Conservation (phyloP, 164 flowering plant genomes). For the Warburgia ugandensis region DNA sequence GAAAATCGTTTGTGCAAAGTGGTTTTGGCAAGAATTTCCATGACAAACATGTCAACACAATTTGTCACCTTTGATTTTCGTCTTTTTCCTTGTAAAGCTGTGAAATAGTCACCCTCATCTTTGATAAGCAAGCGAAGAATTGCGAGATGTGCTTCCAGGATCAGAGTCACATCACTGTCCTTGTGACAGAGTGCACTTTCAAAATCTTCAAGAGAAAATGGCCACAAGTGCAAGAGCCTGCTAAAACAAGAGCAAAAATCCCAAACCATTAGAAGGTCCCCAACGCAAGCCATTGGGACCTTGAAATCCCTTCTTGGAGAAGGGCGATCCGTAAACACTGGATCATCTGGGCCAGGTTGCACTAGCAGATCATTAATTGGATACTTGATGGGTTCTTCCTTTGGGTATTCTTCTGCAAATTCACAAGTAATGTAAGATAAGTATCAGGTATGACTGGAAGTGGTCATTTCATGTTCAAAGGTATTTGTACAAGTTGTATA, state of each 20-base stretch:
- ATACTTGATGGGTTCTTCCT: conserved; percentile 50
- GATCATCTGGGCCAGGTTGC: conserved; percentile 60
- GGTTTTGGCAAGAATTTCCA: not conserved
- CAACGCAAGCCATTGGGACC: conserved; percentile 76
- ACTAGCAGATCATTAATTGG: conserved; percentile 90
- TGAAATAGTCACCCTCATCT: conserved; percentile 44
- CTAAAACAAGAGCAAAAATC: conserved; percentile 81
- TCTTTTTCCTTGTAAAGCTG: conserved; percentile 33
- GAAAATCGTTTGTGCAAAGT: not conserved
- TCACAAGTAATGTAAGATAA: conserved; percentile 1
- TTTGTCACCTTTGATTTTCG: conserved; percentile 54
- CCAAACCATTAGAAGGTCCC: conserved; percentile 92
- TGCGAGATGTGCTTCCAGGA: conserved; percentile 66
- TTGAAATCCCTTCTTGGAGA: conserved; percentile 60
- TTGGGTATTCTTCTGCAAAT: conserved; percentile 33
- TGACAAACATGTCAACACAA: not conserved
- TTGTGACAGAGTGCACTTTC: conserved; percentile 81
- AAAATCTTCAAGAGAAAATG: conserved; percentile 83
- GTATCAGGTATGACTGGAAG: conserved; percentile 2
- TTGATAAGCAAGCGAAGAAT: conserved; percentile 64
- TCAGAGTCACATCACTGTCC: conserved; percentile 52
- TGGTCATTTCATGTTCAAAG: no score
- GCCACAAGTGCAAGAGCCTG: conserved; percentile 58
- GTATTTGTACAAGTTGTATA: no score
- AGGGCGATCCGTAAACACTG: conserved; percentile 62